Evolutionary conservation across 108 stramenopile species (phyloP).

Genomic region (Nitzschia palea): DNA sequence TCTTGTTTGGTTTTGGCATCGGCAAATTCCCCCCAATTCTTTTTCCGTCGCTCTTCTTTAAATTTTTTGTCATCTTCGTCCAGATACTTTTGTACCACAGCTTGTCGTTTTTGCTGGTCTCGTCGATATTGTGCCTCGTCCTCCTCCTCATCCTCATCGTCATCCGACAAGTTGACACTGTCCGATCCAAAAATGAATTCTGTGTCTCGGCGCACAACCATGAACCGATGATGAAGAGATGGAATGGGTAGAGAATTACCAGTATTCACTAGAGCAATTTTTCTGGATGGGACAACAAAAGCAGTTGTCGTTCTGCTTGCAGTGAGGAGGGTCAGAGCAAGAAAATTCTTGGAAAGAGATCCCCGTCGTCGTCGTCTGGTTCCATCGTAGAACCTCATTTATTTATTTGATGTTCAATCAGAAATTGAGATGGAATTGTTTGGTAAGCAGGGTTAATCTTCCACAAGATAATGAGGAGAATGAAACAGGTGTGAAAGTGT

Average conservation of each 20-base stretch:
- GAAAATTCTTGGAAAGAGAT: no score
- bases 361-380: no score
- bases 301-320: no score
- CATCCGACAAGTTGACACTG: background rate
- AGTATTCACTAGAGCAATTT: background rate
- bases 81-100: conserved; percentile 42
- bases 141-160: conserved; percentile 16
- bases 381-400: no score
- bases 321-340: no score
- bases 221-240: no score
- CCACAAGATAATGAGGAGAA: no score
- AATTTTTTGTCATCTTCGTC: conserved; percentile 65
- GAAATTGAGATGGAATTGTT: no score
- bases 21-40: conserved; percentile 71
- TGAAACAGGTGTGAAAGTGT: no score
- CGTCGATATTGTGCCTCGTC: conserved; percentile 3
- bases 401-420: no score
- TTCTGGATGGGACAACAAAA: no score
- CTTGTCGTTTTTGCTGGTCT: conserved; percentile 10
- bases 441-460: no score
- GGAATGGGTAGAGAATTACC: background rate
- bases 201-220: conserved; percentile 12
- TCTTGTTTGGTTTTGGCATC: conserved; percentile 59
- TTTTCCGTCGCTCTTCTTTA: conserved; percentile 53
- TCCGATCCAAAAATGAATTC: conserved; percentile 24